Evolutionary conservation across 2,329 filamentous ascomycete species (phyloP).

Genomic region (Aspergillus tamarii): DNA sequence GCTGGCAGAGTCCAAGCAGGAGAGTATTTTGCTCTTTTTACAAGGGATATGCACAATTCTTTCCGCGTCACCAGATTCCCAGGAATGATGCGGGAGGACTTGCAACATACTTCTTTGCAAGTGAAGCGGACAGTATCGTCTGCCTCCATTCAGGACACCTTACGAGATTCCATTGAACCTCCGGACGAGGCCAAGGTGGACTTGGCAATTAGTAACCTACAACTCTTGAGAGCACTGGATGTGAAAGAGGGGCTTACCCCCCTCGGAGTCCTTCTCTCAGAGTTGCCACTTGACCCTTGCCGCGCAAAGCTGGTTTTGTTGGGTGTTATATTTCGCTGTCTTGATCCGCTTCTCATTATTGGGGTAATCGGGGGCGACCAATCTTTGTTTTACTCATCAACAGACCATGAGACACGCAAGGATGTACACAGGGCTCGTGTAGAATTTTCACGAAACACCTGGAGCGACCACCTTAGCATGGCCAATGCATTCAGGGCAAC

Average conservation of each 20-base stretch:
- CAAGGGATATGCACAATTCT: conserved; percentile 37
- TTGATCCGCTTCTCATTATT: conserved; percentile 54
- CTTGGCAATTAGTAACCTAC: conserved; percentile 43
- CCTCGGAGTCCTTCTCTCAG: conserved; percentile 50
- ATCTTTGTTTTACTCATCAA: conserved; percentile 37
- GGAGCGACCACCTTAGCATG: conserved; percentile 52
- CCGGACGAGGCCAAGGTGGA: conserved; percentile 43
- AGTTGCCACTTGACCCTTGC: conserved; percentile 48
- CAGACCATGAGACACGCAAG: conserved; percentile 27
- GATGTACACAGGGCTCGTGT: conserved; percentile 29
- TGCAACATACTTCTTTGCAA: conserved; percentile 50
- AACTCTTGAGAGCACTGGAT: conserved; percentile 48
- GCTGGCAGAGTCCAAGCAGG: conserved; percentile 54
- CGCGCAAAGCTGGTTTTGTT: conserved; percentile 55
- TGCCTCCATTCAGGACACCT: conserved; percentile 45
- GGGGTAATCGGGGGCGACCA: conserved; percentile 39
- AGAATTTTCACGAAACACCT: conserved; percentile 37
- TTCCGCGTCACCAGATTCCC: conserved; percentile 39
- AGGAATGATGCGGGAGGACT: conserved; percentile 48
- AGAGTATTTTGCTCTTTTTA: conserved; percentile 55
- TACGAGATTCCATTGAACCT: conserved; percentile 51
- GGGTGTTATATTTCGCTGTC: conserved; percentile 55
- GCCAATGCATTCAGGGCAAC: conserved; percentile 50
- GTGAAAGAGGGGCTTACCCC: conserved; percentile 48
- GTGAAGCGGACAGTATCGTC: conserved; percentile 45